Base-by-base conservation (phyloP, 768 basidiomycete genomes). In the Cystobasidium onofrii region DNA sequence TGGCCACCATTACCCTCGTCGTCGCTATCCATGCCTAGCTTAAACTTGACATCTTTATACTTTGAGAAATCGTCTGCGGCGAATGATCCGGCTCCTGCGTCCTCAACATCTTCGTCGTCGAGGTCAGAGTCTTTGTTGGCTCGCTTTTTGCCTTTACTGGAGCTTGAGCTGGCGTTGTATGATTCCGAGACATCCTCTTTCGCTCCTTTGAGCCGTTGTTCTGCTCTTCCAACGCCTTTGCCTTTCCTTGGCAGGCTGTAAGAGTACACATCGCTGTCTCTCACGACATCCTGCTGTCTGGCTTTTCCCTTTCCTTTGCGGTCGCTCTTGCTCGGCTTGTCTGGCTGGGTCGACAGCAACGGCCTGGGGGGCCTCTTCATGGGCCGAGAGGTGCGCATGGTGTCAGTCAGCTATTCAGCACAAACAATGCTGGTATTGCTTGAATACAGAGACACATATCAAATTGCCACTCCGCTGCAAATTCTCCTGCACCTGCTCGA, bases 81-180 rank as follows among this genome's bases (percentile, higher is more conserved):
- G 29, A 34, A 52, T 72, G 66, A 86, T 84, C 55, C 76, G 6
- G 73, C 76, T 6, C 50, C 75, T 34, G 63, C 71, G 20, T 46
- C 65, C 13, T 73, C 65, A 3, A 84, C 83, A 36, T 87, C 87
- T 15, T 81, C 84, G 41, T 84, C 80, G 75, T 86, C 81, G 13
- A 80, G 77, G 15, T 79, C 76, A 18, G 80, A 80, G 2, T 74
- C 79, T 46, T 83, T 78, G 34, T 84, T 25, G 2, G 12, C 57
- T 29, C 57, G 10, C 25, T 27, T 12, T 60, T 60, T 60, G 25
- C 57, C 57, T 60, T 60, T 60, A 61, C 63, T 39, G 17, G 31
- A 36, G 36, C 63, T 64, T 64, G 63, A 10, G 12, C 36, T 34
- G 25, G 57, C 57, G 23, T 27, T 34, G 33, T 29, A 34, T 6